These are phyloP conservation scores for Margaritispora aquatica DNA, from an alignment of 495 filamentous ascomycete genomes.

Conservation along the genomic window DNA sequence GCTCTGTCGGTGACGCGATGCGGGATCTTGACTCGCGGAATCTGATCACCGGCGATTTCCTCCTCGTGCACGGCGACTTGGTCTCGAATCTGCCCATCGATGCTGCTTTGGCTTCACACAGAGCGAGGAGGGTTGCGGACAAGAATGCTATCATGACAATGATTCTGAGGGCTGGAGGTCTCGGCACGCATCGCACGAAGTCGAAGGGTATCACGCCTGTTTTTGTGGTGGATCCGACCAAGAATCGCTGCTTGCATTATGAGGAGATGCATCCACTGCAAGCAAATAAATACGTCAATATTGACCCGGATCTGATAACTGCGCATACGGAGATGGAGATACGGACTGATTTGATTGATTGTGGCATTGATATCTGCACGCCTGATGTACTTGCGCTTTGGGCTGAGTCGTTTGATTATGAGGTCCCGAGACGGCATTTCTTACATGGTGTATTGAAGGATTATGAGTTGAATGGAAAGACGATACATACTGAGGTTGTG, in stretches of 20 bases:
- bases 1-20: constrained; percentile 89
- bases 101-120: constrained; percentile 68
- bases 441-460: constrained; percentile 90
- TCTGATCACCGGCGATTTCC: constrained; percentile 83
- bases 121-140: constrained; percentile 71
- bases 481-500: constrained; percentile 85
- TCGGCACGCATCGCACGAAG: constrained; percentile 62
- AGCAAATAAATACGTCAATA: constrained; percentile 48
- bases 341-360: constrained; percentile 86
- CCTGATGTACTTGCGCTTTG: constrained; percentile 90
- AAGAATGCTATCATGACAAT: constrained; percentile 99
- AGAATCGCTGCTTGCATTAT: constrained; percentile 85
- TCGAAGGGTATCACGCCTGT: constrained; percentile 66
- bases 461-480: constrained; percentile 93
- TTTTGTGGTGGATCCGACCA: constrained; percentile 78
- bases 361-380: constrained; percentile 95
- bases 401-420: constrained; percentile 97
- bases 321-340: constrained; percentile 65
- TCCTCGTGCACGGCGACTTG: constrained; percentile 91
- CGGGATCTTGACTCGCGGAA: constrained; percentile 84
- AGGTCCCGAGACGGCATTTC: constrained; percentile 81
- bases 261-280: constrained; percentile 60
- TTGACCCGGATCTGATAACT: constrained; percentile 68
- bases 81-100: constrained; percentile 85
- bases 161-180: constrained; percentile 75